phyloP scores from a whole-genome alignment of 495 filamentous ascomycete genomes.

The Ascodesmis nigricans region DNA sequence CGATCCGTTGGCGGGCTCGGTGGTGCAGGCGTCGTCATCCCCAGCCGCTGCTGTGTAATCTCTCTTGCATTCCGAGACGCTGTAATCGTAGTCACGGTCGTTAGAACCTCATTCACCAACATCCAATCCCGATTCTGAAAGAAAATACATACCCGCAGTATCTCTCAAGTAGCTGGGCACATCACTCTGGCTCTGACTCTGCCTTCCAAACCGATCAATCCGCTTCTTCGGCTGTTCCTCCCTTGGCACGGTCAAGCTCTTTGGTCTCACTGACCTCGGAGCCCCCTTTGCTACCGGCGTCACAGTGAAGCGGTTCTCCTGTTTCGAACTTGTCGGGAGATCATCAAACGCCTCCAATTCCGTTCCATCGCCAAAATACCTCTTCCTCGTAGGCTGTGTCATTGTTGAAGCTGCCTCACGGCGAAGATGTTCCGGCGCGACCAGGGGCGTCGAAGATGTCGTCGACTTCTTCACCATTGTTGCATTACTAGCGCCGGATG shows the following conservation, averaged over 20 bases:
- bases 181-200: conserved; percentile 22
- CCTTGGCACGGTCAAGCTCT: conserved; percentile 25
- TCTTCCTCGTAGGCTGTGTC: conserved; percentile 46
- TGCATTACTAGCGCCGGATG: conserved; percentile 32
- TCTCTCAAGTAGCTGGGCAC: conserved; percentile 77
- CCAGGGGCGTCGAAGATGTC: conserved; percentile 37
- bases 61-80: conserved; percentile 81
- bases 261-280: conserved; percentile 42
- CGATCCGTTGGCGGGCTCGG: conserved; percentile 42
- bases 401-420: conserved; percentile 39
- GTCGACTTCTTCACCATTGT: conserved; percentile 30
- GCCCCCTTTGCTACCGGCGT: conserved; percentile 50
- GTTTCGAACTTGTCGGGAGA: conserved; percentile 63
- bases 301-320: conserved; percentile 63
- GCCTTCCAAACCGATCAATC: conserved; percentile 8
- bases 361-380: conserved; percentile 74
- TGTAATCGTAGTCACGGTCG: conserved; percentile 75
- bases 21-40: conserved; percentile 25
- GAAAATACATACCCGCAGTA: conserved; percentile 44
- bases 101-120: conserved; percentile 41
- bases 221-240: conserved; percentile 18
- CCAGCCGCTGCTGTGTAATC: conserved; percentile 33
- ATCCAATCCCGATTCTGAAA: conserved; percentile 21
- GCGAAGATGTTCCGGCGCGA: conserved; percentile 28
- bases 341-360: conserved; percentile 90